A percentile compares a stretch with the other conserved stretches of the same genome.
Evolutionary conservation across 73 alveolate species (phyloP).

Genomic region (Tetrahymena borealis): DNA sequence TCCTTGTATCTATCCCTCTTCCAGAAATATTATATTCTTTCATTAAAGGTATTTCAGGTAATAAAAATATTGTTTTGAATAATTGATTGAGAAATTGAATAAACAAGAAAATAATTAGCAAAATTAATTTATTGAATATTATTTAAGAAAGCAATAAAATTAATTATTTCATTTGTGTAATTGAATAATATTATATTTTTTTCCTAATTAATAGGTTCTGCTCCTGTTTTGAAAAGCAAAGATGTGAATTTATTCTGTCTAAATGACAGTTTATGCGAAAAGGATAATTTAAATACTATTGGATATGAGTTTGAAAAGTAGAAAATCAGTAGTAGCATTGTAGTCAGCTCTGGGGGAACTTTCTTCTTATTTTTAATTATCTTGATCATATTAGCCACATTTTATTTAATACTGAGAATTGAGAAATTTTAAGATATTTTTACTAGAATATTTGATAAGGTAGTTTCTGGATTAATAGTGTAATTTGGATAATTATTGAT

Average conservation of each 20-base stretch:
- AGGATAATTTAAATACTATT: neutral
- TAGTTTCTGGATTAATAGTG: neutral
- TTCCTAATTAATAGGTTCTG: neutral
- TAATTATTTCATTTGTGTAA: too few species aligned
- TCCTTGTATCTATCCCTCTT: neutral
- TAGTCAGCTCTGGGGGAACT: neutral
- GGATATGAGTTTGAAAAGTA: neutral
- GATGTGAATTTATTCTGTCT: neutral
- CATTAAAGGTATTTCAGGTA: neutral
- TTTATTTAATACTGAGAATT: neutral
- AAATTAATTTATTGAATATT: neutral
- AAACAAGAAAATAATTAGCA: neutral
- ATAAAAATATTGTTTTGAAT: neutral
- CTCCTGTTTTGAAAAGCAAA: neutral
- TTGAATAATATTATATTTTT: too few species aligned
- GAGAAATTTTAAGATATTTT: neutral
- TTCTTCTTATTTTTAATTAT: neutral
- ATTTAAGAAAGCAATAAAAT: too few species aligned
- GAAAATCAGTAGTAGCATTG: neutral
- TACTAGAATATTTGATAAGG: neutral
- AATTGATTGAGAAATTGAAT: neutral
- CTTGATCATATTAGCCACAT: neutral
- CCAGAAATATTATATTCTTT: neutral
- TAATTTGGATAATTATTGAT: neutral
- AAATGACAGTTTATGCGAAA: neutral